Base-by-base conservation (phyloP, 805 yeast species). In the Candida endomychidarum region DNA sequence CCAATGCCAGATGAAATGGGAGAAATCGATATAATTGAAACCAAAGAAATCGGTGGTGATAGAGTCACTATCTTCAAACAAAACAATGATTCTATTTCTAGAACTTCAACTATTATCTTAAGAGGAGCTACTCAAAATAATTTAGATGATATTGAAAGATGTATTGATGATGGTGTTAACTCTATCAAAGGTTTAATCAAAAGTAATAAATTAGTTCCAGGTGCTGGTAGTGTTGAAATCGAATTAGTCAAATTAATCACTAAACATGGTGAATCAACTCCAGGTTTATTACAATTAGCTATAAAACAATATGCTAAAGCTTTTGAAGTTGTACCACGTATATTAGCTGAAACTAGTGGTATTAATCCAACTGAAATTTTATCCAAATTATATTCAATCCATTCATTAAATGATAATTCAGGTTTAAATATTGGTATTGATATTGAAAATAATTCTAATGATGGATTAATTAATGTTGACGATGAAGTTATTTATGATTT, bases 1-100 rank as follows among this genome's bases (percentile, higher is more conserved):
- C 97, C 97, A 52, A 78, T 86, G 67, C 91, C 96, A 15, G 96
- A 90, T 56, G 97, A 91, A 65, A 78, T 87, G 73, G 99, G 99
- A 40, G 58, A 75, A 30, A 78, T 93, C 45, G 99, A 91, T 59
- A 63, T 83, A 21, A 91, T 93, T 37, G 95, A 86, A 68, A 84
- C 96, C 17, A 79, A 78, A 54, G 99, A 93, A 70, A 88, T 93
- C 59, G 99, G 99, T 49, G 96, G 97, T 40, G 97, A 93, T 66
- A 80, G 96, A 62, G 98, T 93, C 26, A 91, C 98, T 8, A 77
- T 93, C 21, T 90, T 93, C 73, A 78, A 87, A 60, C 99, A 93
- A 66, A 34, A 35, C 7, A 79, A 75, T 47, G 66, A 61, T 42
- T 83, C 96, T 19, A 76, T 86, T 53, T 64, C 73, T 16, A 58